Evolutionary conservation across 1,284 basidiomycete genomes (phyloP), one percentile per base, ranked within the genome.

Genomic region (Cutaneotrichosporon daszewskae): DNA sequence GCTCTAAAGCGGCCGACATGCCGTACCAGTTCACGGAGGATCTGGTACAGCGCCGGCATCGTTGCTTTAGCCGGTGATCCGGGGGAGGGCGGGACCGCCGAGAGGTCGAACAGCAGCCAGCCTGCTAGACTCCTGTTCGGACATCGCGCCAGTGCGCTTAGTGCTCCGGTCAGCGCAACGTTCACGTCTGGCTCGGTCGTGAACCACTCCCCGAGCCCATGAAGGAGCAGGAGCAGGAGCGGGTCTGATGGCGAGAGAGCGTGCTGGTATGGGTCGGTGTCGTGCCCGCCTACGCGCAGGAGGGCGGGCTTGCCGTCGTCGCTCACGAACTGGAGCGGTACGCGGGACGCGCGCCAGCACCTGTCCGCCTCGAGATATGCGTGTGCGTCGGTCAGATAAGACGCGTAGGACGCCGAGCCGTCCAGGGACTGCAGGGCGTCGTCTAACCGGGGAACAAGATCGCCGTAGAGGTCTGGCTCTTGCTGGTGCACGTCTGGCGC

Each of bases 121-220:
- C 90, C 89, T 0, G 83, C 81, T 18, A 96, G 74, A 1, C 86
- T 89, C 9, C 91, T 79, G 59, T 88, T 77, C 1, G 91, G 87
- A 60, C 88, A 88, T 12, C 83, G 73, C 0, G 86, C 85, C 6
- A 97, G 73, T 4, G 82, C 80, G 0, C 85, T 79, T 11, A 96
- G 66, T 3, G 83, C 79, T 9, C 87, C 88, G 0, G 88, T 95
- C 49, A 96, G 70, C 0, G 87, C 84, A 44, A 97, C 79, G 64
- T 97, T 97, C 62, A 79, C 79, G 55, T 92, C 86, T 2, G 91
- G 83, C 0, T 83, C 77, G 47, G 92, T 87, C 5, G 79, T 79
- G 67, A 96, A 89, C 75, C 95, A 94, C 42, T 74, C 76, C 27
- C 83, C 73, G 10, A 94, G 69, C 14, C 77, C 77, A 34, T 83